phyloP scores from a whole-genome alignment of 805 yeast genomes.

The Kluyveromyces lactis region DNA sequence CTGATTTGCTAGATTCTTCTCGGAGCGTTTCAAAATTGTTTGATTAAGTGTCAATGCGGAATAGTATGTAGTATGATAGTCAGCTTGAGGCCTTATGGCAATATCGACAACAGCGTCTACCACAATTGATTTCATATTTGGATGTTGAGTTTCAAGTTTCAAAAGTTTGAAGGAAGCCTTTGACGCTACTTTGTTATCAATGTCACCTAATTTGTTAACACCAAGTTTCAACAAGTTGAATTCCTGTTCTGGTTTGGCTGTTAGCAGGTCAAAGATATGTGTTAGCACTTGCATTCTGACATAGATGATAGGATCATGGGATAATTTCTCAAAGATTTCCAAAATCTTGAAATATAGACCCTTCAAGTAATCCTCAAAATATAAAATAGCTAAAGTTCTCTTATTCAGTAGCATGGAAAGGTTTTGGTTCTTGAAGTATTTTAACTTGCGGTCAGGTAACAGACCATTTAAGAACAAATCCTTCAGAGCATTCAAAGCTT shows the following conservation, averaged over 20 bases:
- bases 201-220: conserved; percentile 90
- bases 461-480: conserved; percentile 82
- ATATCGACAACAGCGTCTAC: conserved; percentile 75
- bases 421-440: conserved; percentile 69
- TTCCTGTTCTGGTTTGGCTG: conserved; percentile 93
- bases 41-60: conserved; percentile 85
- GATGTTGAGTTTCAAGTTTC: conserved; percentile 82
- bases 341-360: conserved; percentile 65
- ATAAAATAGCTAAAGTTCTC: conserved; percentile 60
- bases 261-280: conserved; percentile 72
- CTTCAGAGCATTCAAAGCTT: conserved; percentile 79
- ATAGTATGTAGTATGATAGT: conserved; percentile 83
- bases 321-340: conserved; percentile 64
- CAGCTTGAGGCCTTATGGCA: conserved; percentile 64
- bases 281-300: conserved; percentile 71
- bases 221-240: conserved; percentile 81
- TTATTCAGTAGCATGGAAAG: conserved; percentile 38
- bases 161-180: conserved; percentile 76
- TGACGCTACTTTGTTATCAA: conserved; percentile 82
- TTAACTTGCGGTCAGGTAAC: conserved; percentile 77
- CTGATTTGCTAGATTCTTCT: conserved; percentile 72
- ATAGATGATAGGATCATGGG: conserved; percentile 87
- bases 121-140: conserved; percentile 85
- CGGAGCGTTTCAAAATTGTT: conserved; percentile 74
- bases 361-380: conserved; percentile 86